A percentile compares a stretch with the other conserved stretches of the same genome.
These are phyloP conservation scores for Telopea speciosissima DNA, from an alignment of 177 flowering plant genomes.

Conservation along the genomic window DNA sequence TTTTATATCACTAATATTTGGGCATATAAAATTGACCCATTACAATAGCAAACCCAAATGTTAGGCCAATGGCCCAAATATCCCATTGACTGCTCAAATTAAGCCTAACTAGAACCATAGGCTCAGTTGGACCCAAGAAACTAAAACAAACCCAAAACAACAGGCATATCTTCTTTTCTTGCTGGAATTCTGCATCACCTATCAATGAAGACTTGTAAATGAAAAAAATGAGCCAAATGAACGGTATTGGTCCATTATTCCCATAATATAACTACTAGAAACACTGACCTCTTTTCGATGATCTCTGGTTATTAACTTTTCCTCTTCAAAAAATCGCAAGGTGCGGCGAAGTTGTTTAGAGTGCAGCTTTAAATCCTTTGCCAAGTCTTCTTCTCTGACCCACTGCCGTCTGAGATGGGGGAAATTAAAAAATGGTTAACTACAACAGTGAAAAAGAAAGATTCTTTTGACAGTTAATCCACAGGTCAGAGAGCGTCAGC, in stretches of 20 bases:
- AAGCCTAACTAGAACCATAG: no score
- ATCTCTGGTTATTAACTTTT: constrained; percentile 78
- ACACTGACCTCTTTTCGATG: constrained; percentile 73
- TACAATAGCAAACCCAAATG: no score
- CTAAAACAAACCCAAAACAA: no score
- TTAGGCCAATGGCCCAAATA: no score
- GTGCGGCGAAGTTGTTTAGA: constrained; percentile 87
- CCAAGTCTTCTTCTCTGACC: constrained; percentile 96
- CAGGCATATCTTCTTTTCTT: no score
- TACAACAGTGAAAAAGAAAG: not conserved
- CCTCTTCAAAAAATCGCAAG: constrained; percentile 80
- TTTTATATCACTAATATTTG: no score
- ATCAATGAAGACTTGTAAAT: not conserved
- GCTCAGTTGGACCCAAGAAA: no score
- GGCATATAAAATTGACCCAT: no score
- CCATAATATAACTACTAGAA: not conserved
- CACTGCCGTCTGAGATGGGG: constrained; percentile 68
- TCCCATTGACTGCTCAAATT: no score
- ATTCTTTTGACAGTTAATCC: not conserved
- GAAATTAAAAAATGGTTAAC: not conserved
- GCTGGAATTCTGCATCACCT: no score
- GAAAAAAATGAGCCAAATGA: not conserved
- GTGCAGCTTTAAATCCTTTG: constrained; percentile 84
- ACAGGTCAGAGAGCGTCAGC: not conserved
- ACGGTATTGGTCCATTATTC: not conserved